These are phyloP conservation scores for Selaginella moellendorffii DNA, from an alignment of 75 land plant genomes.

Conservation along the genomic window DNA sequence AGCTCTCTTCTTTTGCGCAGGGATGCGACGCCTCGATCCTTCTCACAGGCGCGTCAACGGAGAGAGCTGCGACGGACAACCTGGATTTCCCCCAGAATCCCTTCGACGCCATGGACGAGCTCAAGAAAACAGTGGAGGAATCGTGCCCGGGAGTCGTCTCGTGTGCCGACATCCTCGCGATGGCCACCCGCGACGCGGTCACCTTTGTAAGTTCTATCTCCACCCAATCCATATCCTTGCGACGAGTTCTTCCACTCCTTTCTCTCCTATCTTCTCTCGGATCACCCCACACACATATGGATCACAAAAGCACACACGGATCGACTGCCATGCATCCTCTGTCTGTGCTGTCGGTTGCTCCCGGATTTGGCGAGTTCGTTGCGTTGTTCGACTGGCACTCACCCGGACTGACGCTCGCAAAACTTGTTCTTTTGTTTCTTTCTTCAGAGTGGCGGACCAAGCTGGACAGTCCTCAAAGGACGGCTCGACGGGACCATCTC, in stretches of 20 bases:
- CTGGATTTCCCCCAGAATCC: not conserved
- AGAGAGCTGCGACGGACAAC: not conserved
- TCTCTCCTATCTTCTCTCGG: too few relatives aligned
- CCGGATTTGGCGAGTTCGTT: too few relatives aligned
- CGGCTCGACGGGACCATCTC: not conserved
- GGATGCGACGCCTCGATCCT: conserved; percentile 9
- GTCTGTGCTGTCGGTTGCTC: too few relatives aligned
- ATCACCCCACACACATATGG: too few relatives aligned
- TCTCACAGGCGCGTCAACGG: not conserved
- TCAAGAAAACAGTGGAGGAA: not conserved
- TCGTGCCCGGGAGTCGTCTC: conserved; percentile 4
- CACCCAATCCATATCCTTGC: too few relatives aligned
- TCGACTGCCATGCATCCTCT: too few relatives aligned
- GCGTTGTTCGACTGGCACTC: too few relatives aligned
- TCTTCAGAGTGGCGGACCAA: not conserved
- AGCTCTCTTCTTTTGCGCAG: not conserved
- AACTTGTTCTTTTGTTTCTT: too few relatives aligned
- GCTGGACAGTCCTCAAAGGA: not conserved
- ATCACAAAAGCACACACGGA: too few relatives aligned
- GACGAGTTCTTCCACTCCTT: too few relatives aligned
- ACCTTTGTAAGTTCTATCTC: conserved; percentile 3
- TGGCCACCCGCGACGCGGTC: conserved; percentile 3
- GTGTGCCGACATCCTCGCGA: conserved; percentile 5
- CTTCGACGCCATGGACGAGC: not conserved
- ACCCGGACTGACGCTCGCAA: too few relatives aligned